Evolutionary conservation across 768 basidiomycete species (phyloP).

Genomic region (Boletellus ananas): DNA sequence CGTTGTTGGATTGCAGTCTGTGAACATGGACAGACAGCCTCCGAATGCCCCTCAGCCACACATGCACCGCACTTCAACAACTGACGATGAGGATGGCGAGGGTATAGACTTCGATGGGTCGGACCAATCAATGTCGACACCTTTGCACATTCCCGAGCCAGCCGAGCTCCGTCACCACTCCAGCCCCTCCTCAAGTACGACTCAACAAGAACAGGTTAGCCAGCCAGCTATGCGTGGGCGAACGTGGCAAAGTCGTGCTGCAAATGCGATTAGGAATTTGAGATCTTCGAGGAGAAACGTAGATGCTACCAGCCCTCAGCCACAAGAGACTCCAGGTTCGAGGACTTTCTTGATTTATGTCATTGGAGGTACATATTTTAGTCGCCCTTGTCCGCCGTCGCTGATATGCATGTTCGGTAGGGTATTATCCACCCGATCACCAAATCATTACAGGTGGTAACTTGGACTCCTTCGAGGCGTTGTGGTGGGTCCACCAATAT

Average conservation of each 20-base stretch:
- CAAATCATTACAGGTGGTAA: slow-evolving; percentile 80
- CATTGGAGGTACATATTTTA: slow-evolving; percentile 58
- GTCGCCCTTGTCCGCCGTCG: not conserved
- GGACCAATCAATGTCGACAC: slow-evolving; percentile 23
- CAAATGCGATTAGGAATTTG: slow-evolving; percentile 57
- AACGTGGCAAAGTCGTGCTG: slow-evolving; percentile 60
- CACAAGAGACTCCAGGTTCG: slow-evolving; percentile 20
- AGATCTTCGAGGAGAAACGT: slow-evolving; percentile 35
- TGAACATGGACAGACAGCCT: slow-evolving; percentile 45
- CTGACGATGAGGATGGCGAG: slow-evolving; percentile 27
- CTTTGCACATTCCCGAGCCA: slow-evolving; percentile 28
- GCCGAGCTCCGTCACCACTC: slow-evolving; percentile 17
- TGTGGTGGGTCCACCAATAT: slow-evolving; percentile 48
- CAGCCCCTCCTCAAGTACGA: slow-evolving; percentile 6
- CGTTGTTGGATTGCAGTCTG: slow-evolving; percentile 78
- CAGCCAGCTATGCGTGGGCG: slow-evolving; percentile 32
- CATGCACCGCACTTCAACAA: slow-evolving; percentile 9
- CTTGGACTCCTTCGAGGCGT: slow-evolving; percentile 75
- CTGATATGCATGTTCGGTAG: slow-evolving; percentile 34
- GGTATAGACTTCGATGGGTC: slow-evolving; percentile 24
- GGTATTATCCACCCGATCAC: slow-evolving; percentile 91
- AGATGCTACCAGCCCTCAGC: slow-evolving; percentile 19
- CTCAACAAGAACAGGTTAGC: slow-evolving; percentile 12
- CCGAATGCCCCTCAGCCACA: slow-evolving; percentile 18
- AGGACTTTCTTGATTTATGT: slow-evolving; percentile 89